These are phyloP conservation scores for Stemphylium beticola DNA, from an alignment of 2,329 filamentous ascomycete genomes.

Conservation along the genomic window DNA sequence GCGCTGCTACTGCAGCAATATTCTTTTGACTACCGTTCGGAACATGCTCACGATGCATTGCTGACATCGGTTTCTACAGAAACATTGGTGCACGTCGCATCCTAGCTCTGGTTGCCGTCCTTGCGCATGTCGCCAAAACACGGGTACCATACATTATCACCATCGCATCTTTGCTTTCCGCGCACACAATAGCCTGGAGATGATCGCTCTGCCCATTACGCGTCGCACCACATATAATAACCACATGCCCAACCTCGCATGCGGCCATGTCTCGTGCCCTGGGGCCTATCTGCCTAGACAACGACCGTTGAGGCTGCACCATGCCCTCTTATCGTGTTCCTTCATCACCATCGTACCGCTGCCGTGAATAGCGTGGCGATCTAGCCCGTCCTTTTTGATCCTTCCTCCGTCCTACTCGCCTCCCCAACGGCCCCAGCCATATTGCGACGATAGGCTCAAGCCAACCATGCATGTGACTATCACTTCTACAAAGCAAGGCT, in stretches of 20 bases:
- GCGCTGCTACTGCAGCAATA: background rate
- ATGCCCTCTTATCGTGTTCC: background rate
- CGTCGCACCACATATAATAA: constrained; percentile 43
- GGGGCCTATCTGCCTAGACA: no score
- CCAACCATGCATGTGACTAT: background rate
- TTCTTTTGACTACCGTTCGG: background rate
- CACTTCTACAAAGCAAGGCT: background rate
- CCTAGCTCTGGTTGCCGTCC: constrained; percentile 3
- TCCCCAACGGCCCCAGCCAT: constrained; percentile 4
- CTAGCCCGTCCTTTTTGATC: constrained; percentile 15
- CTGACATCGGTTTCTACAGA: constrained; percentile 5
- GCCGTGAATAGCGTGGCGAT: constrained; percentile 21
- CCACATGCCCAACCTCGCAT: constrained; percentile 1
- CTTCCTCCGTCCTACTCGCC: constrained; percentile 8
- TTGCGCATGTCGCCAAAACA: background rate
- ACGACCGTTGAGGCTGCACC: constrained; percentile 2
- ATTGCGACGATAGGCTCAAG: background rate
- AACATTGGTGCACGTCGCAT: constrained; percentile 7
- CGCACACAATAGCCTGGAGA: constrained; percentile 5
- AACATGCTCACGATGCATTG: background rate
- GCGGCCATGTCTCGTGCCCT: background rate
- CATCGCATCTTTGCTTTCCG: constrained; percentile 3
- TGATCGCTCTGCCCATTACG: constrained; percentile 23
- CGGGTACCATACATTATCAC: background rate
- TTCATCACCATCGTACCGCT: constrained; percentile 14